Evolutionary conservation across 805 yeast genomes (phyloP).

Genomic region (Torulaspora indica): DNA sequence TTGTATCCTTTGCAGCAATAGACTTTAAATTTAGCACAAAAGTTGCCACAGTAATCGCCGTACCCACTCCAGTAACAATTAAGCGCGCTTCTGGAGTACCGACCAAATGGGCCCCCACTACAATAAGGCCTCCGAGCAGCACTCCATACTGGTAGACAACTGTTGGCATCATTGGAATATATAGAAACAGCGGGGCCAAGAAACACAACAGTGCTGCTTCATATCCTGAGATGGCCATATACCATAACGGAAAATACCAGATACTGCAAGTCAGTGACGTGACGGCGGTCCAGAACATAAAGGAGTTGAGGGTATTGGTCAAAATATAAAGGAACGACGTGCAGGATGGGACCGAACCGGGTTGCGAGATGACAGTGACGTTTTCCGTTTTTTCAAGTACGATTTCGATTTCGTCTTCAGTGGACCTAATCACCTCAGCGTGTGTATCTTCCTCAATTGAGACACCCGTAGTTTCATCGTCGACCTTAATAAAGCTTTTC

Average conservation of each 20-base stretch:
- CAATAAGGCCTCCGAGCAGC: slow-evolving; percentile 51
- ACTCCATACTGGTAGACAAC: slow-evolving; percentile 31
- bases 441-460: slow-evolving; percentile 5
- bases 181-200: slow-evolving; percentile 54
- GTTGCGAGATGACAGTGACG: slow-evolving; percentile 13
- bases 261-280: slow-evolving; percentile 81
- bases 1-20: slow-evolving; percentile 31
- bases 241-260: slow-evolving; percentile 98
- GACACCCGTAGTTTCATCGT: slow-evolving; percentile 16
- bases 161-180: slow-evolving; percentile 39
- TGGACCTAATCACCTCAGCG: slow-evolving; percentile 5
- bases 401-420: slow-evolving; percentile 24
- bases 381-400: slow-evolving; percentile 24
- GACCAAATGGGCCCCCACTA: slow-evolving; percentile 70
- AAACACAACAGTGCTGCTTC: slow-evolving; percentile 65
- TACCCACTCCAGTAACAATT: slow-evolving; percentile 59
- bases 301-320: slow-evolving; percentile 51
- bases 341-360: slow-evolving; percentile 17
- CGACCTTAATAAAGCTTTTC: slow-evolving; percentile 9
- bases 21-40: slow-evolving; percentile 51
- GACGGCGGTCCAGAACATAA: slow-evolving; percentile 77
- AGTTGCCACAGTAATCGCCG: slow-evolving; percentile 56
- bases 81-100: slow-evolving; percentile 68
- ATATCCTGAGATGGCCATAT: slow-evolving; percentile 95
- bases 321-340: slow-evolving; percentile 36